Percentiles rank a stretch among this genome's conserved stretches.
phyloP scores from a whole-genome alignment of 257 asterid species.

The Marsdenia floribunda region DNA sequence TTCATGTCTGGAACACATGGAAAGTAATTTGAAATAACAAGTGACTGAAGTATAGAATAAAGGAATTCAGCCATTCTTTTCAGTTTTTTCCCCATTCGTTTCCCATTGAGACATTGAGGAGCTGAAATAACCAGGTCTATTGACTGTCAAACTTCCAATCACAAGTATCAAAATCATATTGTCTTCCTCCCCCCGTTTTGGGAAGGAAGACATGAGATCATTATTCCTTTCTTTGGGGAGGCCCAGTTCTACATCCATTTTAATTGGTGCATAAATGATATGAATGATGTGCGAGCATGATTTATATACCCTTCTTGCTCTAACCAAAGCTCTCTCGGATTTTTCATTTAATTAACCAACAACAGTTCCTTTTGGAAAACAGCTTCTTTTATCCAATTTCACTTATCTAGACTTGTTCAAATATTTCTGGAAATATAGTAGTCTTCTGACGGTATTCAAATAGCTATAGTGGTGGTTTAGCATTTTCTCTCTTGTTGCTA shows the following conservation, averaged over 20 bases:
- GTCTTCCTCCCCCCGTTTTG: too few relatives aligned
- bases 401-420: neutral
- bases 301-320: neutral
- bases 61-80: neutral
- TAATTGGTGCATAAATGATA: neutral
- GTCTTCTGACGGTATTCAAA: neutral
- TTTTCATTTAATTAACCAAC: neutral
- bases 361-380: neutral
- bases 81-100: neutral
- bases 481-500: neutral
- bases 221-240: neutral
- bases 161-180: neutral
- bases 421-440: neutral
- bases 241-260: neutral
- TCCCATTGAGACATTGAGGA: neutral
- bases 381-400: neutral
- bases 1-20: neutral
- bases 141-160: neutral
- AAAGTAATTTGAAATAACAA: neutral
- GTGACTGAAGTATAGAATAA: neutral
- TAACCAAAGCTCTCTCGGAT: neutral
- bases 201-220: neutral
- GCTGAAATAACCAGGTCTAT: neutral
- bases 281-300: neutral
- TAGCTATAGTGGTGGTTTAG: neutral